Evolutionary conservation across 2,329 filamentous ascomycete species (phyloP).

Genomic region (Aspergillus clavatus): DNA sequence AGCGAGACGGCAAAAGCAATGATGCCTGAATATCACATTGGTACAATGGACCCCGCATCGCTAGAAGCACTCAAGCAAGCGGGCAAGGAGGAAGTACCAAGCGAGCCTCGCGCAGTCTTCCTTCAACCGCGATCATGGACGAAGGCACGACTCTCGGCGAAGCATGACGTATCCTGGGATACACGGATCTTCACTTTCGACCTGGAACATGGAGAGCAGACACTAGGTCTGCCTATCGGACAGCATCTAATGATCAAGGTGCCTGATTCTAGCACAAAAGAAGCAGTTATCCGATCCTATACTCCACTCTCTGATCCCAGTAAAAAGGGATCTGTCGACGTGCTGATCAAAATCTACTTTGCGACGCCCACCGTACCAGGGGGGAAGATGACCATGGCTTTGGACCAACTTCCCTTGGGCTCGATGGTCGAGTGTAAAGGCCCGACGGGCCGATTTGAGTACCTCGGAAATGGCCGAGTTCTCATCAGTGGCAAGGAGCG

Average conservation of each 20-base stretch:
- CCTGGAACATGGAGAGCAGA: constrained; percentile 66
- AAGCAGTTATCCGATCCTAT: constrained; percentile 78
- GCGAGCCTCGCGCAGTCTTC: constrained; percentile 56
- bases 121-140: constrained; percentile 68
- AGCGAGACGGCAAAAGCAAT: constrained; percentile 87
- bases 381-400: constrained; percentile 75
- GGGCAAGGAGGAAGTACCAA: constrained; percentile 38
- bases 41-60: constrained; percentile 62
- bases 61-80: constrained; percentile 49
- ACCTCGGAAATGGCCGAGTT: constrained; percentile 63
- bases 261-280: constrained; percentile 61
- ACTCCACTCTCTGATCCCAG: constrained; percentile 69
- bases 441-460: constrained; percentile 80
- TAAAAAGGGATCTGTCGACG: constrained; percentile 60
- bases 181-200: constrained; percentile 76
- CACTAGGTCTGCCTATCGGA: constrained; percentile 71
- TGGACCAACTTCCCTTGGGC: constrained; percentile 68
- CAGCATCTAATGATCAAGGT: constrained; percentile 84
- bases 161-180: constrained; percentile 68
- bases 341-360: constrained; percentile 80
- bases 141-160: constrained; percentile 65
- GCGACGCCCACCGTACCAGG: constrained; percentile 55
- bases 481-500: constrained; percentile 54
- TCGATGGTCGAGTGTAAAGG: constrained; percentile 80
- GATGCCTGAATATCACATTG: constrained; percentile 83